Conservation (phyloP, 306 rosid genomes). For the Sesbania bispinosa region DNA sequence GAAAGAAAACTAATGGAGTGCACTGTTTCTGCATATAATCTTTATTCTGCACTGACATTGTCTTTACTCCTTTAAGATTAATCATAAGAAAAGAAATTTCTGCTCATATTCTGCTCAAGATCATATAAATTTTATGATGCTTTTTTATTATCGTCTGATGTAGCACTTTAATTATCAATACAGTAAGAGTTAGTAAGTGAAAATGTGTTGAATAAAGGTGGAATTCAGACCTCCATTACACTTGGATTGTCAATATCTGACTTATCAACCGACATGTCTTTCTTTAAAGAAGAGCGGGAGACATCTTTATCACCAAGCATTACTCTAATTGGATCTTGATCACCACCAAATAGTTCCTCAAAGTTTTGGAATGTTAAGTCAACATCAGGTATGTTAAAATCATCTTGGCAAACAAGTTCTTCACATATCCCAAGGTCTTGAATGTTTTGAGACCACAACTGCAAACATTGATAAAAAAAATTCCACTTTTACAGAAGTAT, state of each 20-base stretch:
- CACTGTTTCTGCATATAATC: not conserved
- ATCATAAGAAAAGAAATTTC: not conserved
- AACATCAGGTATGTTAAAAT: slow-evolving; percentile 82
- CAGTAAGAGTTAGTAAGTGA: not conserved
- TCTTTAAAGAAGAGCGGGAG: slow-evolving; percentile 49
- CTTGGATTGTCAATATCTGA: slow-evolving; percentile 42
- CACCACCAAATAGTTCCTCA: slow-evolving; percentile 78
- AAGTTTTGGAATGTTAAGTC: slow-evolving; percentile 73
- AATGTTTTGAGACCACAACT: slow-evolving; percentile 91
- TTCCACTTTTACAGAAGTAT: slow-evolving; percentile 18
- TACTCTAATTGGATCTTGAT: slow-evolving; percentile 56
- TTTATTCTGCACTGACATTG: not conserved
- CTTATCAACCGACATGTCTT: slow-evolving; percentile 51
- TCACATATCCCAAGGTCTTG: slow-evolving; percentile 92
- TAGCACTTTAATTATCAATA: not conserved
- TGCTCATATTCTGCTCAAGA: not conserved
- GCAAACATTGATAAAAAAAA: slow-evolving; percentile 37
- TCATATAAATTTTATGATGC: not conserved
- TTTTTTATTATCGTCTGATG: slow-evolving; percentile 3
- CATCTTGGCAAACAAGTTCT: slow-evolving; percentile 63
- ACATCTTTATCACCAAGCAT: slow-evolving; percentile 45
- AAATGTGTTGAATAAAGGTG: not conserved
- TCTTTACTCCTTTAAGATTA: not conserved
- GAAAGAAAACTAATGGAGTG: slow-evolving; percentile 1
- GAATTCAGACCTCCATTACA: slow-evolving; percentile 50